Evolutionary conservation across 1,284 basidiomycete species (phyloP), one percentile per base, ranked within the genome.

Genomic region (Thecaphora thlaspeos): DNA sequence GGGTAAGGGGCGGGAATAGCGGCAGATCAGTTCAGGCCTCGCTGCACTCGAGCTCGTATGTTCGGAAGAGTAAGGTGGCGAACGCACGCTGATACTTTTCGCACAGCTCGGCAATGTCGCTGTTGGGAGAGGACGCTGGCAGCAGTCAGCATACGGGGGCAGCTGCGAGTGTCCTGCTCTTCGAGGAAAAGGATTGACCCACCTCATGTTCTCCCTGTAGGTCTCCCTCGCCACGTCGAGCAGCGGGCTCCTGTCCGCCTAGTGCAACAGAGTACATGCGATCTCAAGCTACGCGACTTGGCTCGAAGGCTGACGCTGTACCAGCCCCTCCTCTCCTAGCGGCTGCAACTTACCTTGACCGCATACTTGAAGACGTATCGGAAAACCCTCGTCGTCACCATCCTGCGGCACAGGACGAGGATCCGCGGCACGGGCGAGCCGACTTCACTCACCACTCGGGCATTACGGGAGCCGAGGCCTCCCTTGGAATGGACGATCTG

Each of bases 181-280:
- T 28, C n/a, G n/a, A n/a, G n/a, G n/a, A n/a, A n/a, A n/a, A n/a
- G n/a, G n/a, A n/a, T 28, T 11, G 15, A 36, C 61, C 47, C 23
- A 64, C 66, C 17, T 39, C 17, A 91, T 82, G 63, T 93, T 93
- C 75, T 95, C 92, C 68, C 88, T 89, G 80, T 88, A 80, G 0
- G 92, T 93, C 73, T 90, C 88, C 9, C 93, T 84, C 1, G 92
- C 93, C 3, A 96, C 89, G 62, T 96, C 92, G 12, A 97, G 85
- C 11, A 94, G 82, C 19, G 85, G 84, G 62, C 91, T 89, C 65
- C 83, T 84, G 56, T 88, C 87, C 1, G 88, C 87, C 43, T 65
- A 60, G n/a, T n/a, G n/a, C n/a, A n/a, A n/a, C n/a, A n/a, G n/a
- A n/a, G n/a, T n/a, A n/a, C n/a, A n/a, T 28, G 26, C 26, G 26